Percentiles rank a stretch among this genome's conserved stretches.
These are phyloP conservation scores for Russula olivacea DNA, from an alignment of 768 basidiomycete species.

Conservation along the genomic window DNA sequence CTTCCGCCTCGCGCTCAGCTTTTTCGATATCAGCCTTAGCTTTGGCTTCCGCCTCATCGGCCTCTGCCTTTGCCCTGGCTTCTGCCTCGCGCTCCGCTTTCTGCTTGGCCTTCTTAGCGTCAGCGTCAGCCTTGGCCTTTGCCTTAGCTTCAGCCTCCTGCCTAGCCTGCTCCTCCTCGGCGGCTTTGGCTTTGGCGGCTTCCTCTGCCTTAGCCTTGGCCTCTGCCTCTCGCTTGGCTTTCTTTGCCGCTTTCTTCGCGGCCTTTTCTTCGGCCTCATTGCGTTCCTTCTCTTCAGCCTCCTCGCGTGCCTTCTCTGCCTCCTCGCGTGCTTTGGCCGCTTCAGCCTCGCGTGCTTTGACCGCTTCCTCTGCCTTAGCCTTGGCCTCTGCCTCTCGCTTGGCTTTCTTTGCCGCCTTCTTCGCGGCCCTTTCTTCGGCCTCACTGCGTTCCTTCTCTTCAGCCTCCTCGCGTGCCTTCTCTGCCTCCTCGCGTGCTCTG, in stretches of 20 bases:
- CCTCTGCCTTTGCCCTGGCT: background rate
- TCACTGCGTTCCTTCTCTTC: too few species aligned
- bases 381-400: background rate
- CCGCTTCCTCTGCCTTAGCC: background rate
- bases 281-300: background rate
- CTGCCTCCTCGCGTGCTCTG: background rate
- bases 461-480: background rate
- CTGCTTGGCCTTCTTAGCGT: background rate
- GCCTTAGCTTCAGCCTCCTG: background rate
- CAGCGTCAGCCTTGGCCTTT: background rate
- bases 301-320: background rate
- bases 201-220: background rate
- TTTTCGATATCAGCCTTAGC: background rate
- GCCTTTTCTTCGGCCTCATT: background rate
- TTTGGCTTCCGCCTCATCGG: background rate
- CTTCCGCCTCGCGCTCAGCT: background rate
- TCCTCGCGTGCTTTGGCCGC: background rate
- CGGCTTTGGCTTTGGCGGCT: too few species aligned
- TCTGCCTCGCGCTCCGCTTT: too few species aligned
- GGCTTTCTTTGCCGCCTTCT: too few species aligned
- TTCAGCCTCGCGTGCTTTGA: background rate
- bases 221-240: background rate
- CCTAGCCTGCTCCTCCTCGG: too few species aligned
- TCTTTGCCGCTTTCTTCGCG: background rate
- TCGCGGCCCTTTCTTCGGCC: too few species aligned